Evolutionary conservation across 176 grass and related monocot genomes (phyloP).

Genomic region (Carex parvula): DNA sequence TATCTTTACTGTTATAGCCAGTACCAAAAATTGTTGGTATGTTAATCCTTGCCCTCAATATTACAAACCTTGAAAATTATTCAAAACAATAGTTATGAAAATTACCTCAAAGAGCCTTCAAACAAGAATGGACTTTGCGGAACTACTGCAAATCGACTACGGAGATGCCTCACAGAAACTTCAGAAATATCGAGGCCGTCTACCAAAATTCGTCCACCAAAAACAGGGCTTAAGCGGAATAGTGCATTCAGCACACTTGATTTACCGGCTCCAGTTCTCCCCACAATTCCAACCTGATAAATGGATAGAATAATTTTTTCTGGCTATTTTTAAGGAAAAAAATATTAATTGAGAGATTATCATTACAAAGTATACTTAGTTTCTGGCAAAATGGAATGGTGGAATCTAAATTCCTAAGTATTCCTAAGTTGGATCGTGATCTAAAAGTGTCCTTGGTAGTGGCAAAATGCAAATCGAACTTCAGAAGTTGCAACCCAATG

Average conservation of each 20-base stretch:
- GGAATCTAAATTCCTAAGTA: background rate
- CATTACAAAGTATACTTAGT: background rate
- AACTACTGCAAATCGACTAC: conserved; percentile 71
- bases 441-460: background rate
- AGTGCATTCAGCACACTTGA: conserved; percentile 94
- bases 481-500: background rate
- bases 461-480: background rate
- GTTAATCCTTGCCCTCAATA: background rate
- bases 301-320: conserved; percentile 14
- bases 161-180: conserved; percentile 61
- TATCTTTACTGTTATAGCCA: background rate
- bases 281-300: conserved; percentile 88
- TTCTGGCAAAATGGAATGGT: background rate
- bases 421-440: background rate
- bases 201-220: conserved; percentile 67
- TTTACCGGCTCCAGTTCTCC: conserved; percentile 96
- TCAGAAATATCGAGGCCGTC: conserved; percentile 60
- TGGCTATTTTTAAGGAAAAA: background rate
- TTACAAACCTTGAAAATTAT: conserved; percentile 13
- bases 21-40: background rate
- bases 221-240: conserved; percentile 66
- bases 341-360: background rate
- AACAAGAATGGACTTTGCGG: conserved; percentile 90
- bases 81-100: background rate
- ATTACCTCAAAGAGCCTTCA: conserved; percentile 80